Evolutionary conservation across 805 yeast species (phyloP), one percentile per base, ranked within the genome.

Genomic region (Lachancea mirantina): DNA sequence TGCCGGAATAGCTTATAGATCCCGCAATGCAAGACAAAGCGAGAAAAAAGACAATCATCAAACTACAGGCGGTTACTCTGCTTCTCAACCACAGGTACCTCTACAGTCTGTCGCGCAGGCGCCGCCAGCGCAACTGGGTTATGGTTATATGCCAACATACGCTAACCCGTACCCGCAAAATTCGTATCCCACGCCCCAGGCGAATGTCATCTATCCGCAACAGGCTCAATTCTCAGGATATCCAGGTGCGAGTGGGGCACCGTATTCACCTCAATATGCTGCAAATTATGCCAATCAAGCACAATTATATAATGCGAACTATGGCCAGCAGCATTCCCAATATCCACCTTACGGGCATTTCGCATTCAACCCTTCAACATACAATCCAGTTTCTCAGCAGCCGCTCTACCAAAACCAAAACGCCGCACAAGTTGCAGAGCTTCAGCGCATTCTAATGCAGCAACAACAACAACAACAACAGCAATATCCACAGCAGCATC

Each of bases 11-110:
- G n/a, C n/a, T n/a, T n/a, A n/a, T n/a, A 35, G 39, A 28, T 40
- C 49, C n/a, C 38, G 51, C 22, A 40, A 33, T 19, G 28, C 47
- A 14, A 34, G 47, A 11, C 38, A 34, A 11, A n/a, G 17, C 18
- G 38, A 34, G 15, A 20, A 16, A 7, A 18, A 27, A n/a, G 17
- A 18, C 22, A 11, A 27, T 27, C 23, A 27, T 6, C 23, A 27
- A 14, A 14, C 14, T 9, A 24, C 20, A 20, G 19, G 21, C 6
- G 22, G 15, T 11, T 19, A 28, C 4, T 19, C 13, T 4, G 8
- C 11, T 5, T 19, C 18, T 10, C 21, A 17, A 6, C 20, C 20
- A 14, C 14, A 16, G 14, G 22, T 5, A 26, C 29, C 20, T 10
- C 29, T 17, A 14, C 26, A 23, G 11, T 7, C 8, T 10, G 7